Evolutionary conservation across 176 grass and related monocot genomes (phyloP).

Genomic region (Juncus effusus): DNA sequence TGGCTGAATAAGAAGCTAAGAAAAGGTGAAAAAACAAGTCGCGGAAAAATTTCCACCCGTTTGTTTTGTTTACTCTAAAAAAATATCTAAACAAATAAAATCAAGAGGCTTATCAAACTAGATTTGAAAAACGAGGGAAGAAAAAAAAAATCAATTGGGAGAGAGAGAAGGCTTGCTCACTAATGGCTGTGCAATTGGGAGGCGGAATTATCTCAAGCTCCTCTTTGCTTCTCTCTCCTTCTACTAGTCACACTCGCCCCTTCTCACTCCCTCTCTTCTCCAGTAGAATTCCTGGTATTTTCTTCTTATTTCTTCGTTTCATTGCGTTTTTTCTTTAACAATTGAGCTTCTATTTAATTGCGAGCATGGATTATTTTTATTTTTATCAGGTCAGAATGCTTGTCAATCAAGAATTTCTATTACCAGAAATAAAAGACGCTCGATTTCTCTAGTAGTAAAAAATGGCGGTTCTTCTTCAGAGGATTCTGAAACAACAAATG

Average conservation of each 20-base stretch:
- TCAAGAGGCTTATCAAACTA: background rate
- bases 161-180: background rate
- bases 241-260: background rate
- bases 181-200: conserved; percentile 22
- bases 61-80: conserved; percentile 8
- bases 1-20: too few species aligned
- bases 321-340: background rate
- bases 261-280: conserved; percentile 27
- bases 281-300: conserved; percentile 15
- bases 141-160: background rate
- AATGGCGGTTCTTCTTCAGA: conserved; percentile 40
- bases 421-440: conserved; percentile 32
- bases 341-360: background rate
- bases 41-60: background rate
- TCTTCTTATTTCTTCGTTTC: background rate
- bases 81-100: conserved; percentile 8
- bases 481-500: conserved; percentile 37
- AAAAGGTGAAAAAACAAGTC: background rate
- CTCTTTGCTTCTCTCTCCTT: conserved; percentile 14
- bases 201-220: conserved; percentile 13
- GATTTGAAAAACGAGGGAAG: background rate
- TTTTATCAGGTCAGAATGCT: conserved; percentile 2
- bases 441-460: conserved; percentile 11
- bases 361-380: background rate
- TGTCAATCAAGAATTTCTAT: conserved; percentile 16